Evolutionary conservation across 805 yeast species (phyloP), one percentile per base, ranked within the genome.

Genomic region (Candida oleophila): DNA sequence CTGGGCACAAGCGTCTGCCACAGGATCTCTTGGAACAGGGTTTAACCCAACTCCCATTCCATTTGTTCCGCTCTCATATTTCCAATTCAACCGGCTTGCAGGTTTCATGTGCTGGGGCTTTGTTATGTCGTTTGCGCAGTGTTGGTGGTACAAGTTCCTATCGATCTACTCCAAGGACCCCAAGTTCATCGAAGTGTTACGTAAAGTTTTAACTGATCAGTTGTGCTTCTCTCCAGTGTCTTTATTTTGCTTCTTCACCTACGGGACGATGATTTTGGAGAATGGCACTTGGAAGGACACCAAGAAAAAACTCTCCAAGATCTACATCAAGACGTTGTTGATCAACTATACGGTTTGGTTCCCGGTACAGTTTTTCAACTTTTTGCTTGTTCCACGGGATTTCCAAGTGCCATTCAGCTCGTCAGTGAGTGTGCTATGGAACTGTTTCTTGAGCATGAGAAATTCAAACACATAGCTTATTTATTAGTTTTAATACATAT

Each of bases 381-480:
- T 87, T 55, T 70, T 84, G 45, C 59, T 85, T 2, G 78, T 87
- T 65, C 92, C 92, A 1, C 73, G 81, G 49, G 74, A 74, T 49
- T 78, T 82, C 54, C 98, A 92, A 65, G 96, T 92, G 3, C 97
- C 97, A 0, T 92, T 94, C 62, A 84, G 95, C 46, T 85, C 94
- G 7, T 87, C 68, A 16, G 73, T 94, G 4, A 92, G 96, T 22
- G 95, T 92, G 16, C 69, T 92, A 33, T 92, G 99, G 98, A 92
- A 94, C 61, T 90, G 97, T 45, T 91, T 87, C 68, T 69, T 92
- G 42, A 89, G 96, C 0, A 81, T 88, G 78, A 74, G 87, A 57
- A 89, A 89, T 50, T 65, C 73, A 4, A 55, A 45, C 9, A 50
- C 55, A 46, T 41, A 44, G 35, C 18, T 25, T 11, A 25, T 7